A percentile compares a stretch with the other conserved stretches of the same genome.
Conservation (phyloP, 805 yeast species). For the Pichia ethanolica region DNA sequence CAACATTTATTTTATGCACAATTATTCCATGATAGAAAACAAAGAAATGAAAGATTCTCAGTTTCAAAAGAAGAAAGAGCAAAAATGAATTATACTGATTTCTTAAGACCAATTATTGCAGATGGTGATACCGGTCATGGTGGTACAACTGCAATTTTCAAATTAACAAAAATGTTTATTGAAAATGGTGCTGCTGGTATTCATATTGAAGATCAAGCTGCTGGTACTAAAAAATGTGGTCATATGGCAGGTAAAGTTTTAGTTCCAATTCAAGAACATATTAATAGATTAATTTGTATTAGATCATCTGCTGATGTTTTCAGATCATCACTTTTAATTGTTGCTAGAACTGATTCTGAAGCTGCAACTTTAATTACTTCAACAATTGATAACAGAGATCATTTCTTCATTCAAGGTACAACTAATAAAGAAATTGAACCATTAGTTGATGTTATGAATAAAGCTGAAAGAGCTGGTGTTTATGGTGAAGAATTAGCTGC, state of each 20-base stretch:
- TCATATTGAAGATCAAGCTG: conserved; percentile 98
- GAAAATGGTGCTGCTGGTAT: conserved; percentile 99
- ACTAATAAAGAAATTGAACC: conserved; percentile 78
- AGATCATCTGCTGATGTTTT: conserved; percentile 93
- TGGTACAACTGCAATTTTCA: conserved; percentile 93
- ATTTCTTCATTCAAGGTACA: conserved; percentile 82
- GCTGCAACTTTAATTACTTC: conserved; percentile 94
- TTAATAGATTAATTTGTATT: conserved; percentile 87
- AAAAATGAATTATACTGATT: conserved; percentile 70
- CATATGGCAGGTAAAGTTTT: conserved; percentile 99
- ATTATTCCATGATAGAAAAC: conserved; percentile 94
- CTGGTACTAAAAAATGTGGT: conserved; percentile 98
- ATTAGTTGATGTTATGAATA: conserved; percentile 68
- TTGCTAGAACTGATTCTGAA: conserved; percentile 96
- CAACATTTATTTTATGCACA: conserved; percentile 96
- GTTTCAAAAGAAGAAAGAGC: conserved; percentile 58
- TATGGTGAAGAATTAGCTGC: conserved; percentile 62
- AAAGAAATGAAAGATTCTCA: conserved; percentile 72
- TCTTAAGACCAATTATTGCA: conserved; percentile 89
- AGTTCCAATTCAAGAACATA: conserved; percentile 96
- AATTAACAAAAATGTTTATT: conserved; percentile 89
- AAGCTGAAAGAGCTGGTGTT: conserved; percentile 71
- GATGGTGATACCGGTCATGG: conserved; percentile 99
- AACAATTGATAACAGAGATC: conserved; percentile 91
- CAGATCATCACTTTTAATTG: conserved; percentile 77